Base-by-base conservation (phyloP, 176 grass and related monocot genomes). In the Puccinellia tenuiflora region DNA sequence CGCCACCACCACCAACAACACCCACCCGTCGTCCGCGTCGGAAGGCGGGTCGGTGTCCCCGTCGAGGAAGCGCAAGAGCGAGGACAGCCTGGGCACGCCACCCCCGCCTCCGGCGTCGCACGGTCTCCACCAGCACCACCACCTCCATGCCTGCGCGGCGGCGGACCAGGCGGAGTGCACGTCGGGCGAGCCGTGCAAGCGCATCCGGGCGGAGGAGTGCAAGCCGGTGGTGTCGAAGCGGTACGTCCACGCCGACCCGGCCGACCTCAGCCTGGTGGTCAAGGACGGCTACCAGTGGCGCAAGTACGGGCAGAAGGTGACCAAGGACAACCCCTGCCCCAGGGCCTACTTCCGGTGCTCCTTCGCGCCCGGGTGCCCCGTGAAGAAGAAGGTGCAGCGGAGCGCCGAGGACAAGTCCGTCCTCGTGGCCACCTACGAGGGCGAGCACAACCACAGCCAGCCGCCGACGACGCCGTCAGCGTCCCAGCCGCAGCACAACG, bases 231-330 rank as follows among this genome's bases (percentile, higher is more conserved):
- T 92, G 17, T 88, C 87, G 3, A 94, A 88, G 87, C 64, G 85
- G 9, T 78, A 71, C 82, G 90, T 94, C 24, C 90, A 89, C 85
- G 90, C 87, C 10, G 92, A 92, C 84, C 90, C 92, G 0, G 73
- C 92, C 5, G 92, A 94, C 83, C 76, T 85, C 9, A 90, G 84
- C 87, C 85, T 94, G 7, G 92, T 94, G 20, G 95, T 97, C 4
- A 97, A 89, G 63, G 95, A 98, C 83, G 95, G 90, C 1, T 95
- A 90, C 79, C 95, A 98, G 69, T 98, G 95, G 95, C 77, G 92
- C 68, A 98, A 98, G 80, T 98, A 98, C 60, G 95, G 95, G 0
- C 95, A 98, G 77, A 98, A 98, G 85, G 95, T 98, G 6, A 98
- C 95, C 50, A 93, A 88, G 74, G 95, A 98, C 79, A 98, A 98